phyloP scores from a whole-genome alignment of 2,329 filamentous ascomycete species.

The Ampelomyces quisqualis region DNA sequence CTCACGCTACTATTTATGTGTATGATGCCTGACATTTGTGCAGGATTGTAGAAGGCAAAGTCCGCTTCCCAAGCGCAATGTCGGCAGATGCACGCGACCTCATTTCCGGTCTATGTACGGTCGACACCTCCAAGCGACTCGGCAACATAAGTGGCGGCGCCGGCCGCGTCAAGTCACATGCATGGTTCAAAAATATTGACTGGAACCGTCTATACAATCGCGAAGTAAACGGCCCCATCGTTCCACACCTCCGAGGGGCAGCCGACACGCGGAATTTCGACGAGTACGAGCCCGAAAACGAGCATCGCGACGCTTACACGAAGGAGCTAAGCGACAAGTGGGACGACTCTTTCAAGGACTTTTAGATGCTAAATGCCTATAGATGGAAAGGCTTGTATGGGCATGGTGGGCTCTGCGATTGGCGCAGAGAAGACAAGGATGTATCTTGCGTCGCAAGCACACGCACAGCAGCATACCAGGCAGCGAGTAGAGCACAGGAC shows the following conservation, averaged over 20 bases:
- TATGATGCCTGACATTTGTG: not conserved
- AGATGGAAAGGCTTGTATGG: not conserved
- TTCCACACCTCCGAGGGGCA: conserved; percentile 70
- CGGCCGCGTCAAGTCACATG: conserved; percentile 68
- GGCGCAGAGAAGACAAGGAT: not conserved
- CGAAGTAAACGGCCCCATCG: conserved; percentile 67
- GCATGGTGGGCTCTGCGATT: not conserved
- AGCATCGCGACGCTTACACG: conserved; percentile 65
- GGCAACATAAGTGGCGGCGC: conserved; percentile 78
- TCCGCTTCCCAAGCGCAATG: conserved; percentile 70
- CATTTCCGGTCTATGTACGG: conserved; percentile 73
- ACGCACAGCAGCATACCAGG: no score
- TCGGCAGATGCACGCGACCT: conserved; percentile 71
- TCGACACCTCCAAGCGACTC: conserved; percentile 74
- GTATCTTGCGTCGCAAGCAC: no score
- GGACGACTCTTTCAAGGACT: conserved; percentile 70
- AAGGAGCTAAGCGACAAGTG: conserved; percentile 68
- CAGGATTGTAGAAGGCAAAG: conserved; percentile 76
- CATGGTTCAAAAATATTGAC: conserved; percentile 71
- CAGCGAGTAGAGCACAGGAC: no score
- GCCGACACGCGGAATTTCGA: conserved; percentile 82
- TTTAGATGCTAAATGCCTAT: conserved; percentile 50
- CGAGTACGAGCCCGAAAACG: conserved; percentile 75
- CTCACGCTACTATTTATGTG: not conserved
- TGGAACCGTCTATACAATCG: conserved; percentile 72